These are phyloP conservation scores for Dicorynia guianensis DNA, from an alignment of 306 rosid species.

Conservation along the genomic window DNA sequence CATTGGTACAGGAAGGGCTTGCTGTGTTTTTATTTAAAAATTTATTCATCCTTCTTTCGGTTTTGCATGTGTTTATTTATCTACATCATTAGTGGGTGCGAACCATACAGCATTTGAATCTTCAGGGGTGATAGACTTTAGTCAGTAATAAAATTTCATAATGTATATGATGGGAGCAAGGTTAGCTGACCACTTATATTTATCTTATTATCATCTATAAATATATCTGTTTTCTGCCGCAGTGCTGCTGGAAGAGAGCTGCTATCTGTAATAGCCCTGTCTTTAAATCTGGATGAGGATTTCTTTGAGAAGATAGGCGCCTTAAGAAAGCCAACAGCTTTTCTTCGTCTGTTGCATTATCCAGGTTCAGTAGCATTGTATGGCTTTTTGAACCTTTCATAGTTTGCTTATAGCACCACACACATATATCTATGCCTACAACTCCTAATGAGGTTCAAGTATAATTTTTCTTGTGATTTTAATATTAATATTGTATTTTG, in stretches of 20 bases:
- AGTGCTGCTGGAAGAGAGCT: conserved; percentile 69
- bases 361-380: conserved; percentile 61
- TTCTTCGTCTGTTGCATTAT: conserved; percentile 84
- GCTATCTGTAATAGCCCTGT: conserved; percentile 68
- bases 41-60: conserved; percentile 4
- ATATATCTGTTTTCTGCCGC: conserved; percentile 36
- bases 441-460: conserved; percentile 11
- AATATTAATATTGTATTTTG: not conserved
- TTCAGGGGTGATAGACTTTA: too few relatives aligned
- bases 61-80: not conserved
- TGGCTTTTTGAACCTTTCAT: conserved; percentile 4
- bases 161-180: conserved; percentile 14
- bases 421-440: not conserved
- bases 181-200: conserved; percentile 1
- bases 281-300: conserved; percentile 69
- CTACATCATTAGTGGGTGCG: not conserved
- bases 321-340: conserved; percentile 50
- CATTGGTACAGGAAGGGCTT: conserved; percentile 6
- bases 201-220: conserved; percentile 10
- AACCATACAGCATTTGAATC: too few relatives aligned
- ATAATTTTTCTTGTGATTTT: not conserved
- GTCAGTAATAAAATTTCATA: too few relatives aligned
- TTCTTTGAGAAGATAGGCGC: conserved; percentile 73
- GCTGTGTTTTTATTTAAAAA: conserved; percentile 1
- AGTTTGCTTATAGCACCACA: not conserved